Evolutionary conservation across 2,329 filamentous ascomycete genomes (phyloP).

Genomic region (Verticillium nubilum): DNA sequence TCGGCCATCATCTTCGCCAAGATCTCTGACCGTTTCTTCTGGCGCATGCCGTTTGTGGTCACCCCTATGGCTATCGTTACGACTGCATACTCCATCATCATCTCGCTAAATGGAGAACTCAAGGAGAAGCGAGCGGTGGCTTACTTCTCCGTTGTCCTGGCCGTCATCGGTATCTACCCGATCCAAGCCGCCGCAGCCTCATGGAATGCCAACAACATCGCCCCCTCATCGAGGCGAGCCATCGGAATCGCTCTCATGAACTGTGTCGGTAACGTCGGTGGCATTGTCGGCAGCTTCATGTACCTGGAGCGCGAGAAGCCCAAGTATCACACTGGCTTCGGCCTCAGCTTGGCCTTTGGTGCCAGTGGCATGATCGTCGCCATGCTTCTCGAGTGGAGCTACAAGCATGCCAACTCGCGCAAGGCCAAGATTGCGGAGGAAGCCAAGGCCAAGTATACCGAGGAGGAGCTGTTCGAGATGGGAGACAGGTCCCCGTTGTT

Average conservation of each 20-base stretch:
- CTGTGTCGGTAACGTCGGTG: slow-evolving; percentile 21
- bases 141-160: slow-evolving; percentile 11
- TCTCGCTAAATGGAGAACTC: slow-evolving; percentile 6
- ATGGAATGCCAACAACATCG: slow-evolving; percentile 18
- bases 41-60: slow-evolving; percentile 44
- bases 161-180: slow-evolving; percentile 11
- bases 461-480: slow-evolving; percentile 23
- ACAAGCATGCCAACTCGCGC: slow-evolving; percentile 18
- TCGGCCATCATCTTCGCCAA: slow-evolving; percentile 60
- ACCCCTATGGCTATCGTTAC: slow-evolving; percentile 10
- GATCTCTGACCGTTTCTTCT: slow-evolving; percentile 58
- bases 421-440: slow-evolving; percentile 18
- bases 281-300: slow-evolving; percentile 22
- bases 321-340: slow-evolving; percentile 41
- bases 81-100: slow-evolving; percentile 9
- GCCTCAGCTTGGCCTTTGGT: slow-evolving; percentile 24
- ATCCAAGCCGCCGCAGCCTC: slow-evolving; percentile 10
- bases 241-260: slow-evolving; percentile 23
- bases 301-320: slow-evolving; percentile 27
- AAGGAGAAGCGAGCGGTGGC: slow-evolving; percentile 5
- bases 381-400: slow-evolving; percentile 21
- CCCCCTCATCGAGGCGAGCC: slow-evolving; percentile 16
- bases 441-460: slow-evolving; percentile 18
- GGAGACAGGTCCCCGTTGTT: slow-evolving; percentile 23
- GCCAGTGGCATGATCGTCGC: slow-evolving; percentile 20